phyloP scores from a whole-genome alignment of 2,329 filamentous ascomycete genomes.

The Arthrobotrys iridis region DNA sequence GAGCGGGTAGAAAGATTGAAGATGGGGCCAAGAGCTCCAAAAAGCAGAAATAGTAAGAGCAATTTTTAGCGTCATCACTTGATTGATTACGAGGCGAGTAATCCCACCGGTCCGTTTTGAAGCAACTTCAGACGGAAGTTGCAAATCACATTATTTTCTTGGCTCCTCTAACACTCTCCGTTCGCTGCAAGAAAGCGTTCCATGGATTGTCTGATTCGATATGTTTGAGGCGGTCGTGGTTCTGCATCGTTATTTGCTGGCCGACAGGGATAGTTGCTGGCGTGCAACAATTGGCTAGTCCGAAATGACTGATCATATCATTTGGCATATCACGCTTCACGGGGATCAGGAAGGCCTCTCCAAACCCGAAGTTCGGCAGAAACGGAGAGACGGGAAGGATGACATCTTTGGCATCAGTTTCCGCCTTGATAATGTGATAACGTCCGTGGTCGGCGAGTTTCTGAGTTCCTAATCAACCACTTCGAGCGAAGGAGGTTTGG shows the following conservation, averaged over 20 bases:
- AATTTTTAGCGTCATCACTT: constrained; percentile 16
- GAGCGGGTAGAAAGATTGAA: constrained; percentile 46
- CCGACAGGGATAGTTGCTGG: constrained; percentile 52
- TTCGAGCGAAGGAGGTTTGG: neutral
- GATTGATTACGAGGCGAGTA: constrained; percentile 24
- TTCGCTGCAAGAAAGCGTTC: constrained; percentile 32
- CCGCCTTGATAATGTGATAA: constrained; percentile 2
- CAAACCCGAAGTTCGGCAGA: constrained; percentile 19
- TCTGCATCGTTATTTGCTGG: constrained; percentile 53
- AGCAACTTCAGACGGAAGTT: constrained; percentile 10
- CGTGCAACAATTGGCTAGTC: constrained; percentile 42
- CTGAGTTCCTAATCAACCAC: neutral
- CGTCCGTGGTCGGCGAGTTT: neutral
- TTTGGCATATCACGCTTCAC: constrained; percentile 8
- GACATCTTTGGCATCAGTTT: constrained; percentile 20
- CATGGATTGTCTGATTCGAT: constrained; percentile 38
- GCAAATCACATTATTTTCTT: constrained; percentile 35
- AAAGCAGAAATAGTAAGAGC: constrained; percentile 18
- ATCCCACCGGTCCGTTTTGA: neutral
- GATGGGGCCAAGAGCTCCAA: constrained; percentile 41
- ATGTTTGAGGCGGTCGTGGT: constrained; percentile 47
- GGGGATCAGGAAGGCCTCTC: constrained; percentile 31
- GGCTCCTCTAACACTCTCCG: constrained; percentile 8
- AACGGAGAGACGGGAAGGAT: constrained; percentile 7
- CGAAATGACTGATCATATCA: neutral